Evolutionary conservation across 148 eudicot species (phyloP).

Genomic region (Rhododendron mucronatum): DNA sequence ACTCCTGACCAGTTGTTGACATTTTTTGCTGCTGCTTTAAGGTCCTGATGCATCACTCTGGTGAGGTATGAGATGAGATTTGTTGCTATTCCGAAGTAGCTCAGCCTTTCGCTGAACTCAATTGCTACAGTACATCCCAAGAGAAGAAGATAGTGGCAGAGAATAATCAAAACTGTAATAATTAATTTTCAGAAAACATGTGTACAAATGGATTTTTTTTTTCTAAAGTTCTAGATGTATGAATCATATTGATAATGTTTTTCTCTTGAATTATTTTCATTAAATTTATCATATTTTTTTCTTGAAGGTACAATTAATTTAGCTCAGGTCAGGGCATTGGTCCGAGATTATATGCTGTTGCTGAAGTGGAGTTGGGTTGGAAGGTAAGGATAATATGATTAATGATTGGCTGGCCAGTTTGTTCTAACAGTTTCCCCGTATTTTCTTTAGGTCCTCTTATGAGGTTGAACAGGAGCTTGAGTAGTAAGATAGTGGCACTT

Average conservation of each 20-base stretch:
- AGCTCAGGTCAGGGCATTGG: background rate
- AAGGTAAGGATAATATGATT: background rate
- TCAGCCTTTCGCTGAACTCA: conserved; percentile 14
- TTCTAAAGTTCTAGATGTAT: background rate
- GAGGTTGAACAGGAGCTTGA: background rate
- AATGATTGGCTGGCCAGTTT: background rate
- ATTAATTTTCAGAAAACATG: background rate
- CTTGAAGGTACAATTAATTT: background rate
- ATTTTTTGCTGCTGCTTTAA: conserved; percentile 13
- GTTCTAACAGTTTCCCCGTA: background rate
- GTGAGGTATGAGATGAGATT: conserved; percentile 18
- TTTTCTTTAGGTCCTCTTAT: background rate
- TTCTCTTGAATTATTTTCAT: background rate
- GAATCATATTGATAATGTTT: background rate
- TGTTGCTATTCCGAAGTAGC: conserved; percentile 8
- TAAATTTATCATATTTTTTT: background rate
- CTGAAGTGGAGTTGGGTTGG: background rate
- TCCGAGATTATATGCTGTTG: background rate
- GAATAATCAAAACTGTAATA: background rate
- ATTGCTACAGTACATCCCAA: background rate
- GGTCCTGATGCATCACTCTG: conserved; percentile 11
- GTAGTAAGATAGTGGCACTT: background rate
- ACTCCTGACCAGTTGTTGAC: conserved; percentile 17
- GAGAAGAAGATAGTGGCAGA: background rate
- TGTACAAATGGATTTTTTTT: background rate